Base-by-base conservation (phyloP, 1,139 yeast species). In the Yamadazyma sp. region DNA sequence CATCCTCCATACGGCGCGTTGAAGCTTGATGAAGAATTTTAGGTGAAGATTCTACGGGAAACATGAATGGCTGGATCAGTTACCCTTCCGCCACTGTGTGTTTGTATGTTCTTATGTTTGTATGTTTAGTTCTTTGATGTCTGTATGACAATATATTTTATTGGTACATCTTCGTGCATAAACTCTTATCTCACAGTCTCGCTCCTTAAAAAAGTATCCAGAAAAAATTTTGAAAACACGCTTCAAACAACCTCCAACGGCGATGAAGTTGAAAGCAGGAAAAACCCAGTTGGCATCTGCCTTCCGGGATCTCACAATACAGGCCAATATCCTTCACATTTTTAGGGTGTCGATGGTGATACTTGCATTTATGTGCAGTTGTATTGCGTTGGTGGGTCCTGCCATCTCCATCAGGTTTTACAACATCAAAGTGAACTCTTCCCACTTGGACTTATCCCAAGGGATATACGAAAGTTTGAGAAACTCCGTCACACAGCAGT, bases 391-490 rank as follows among this genome's bases (percentile, higher is more conserved):
- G 26, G 44, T 67, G 0, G 67, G 68, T 2, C 64, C 74, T 0
- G 34, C 52, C n/a, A 36, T 56, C 10, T 44, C 59, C 3, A 47
- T 49, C 5, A 37, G 33, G 0, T 48, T 69, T 10, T 69, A 69
- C 46, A 55, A 75, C 15, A 63, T 73, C 4, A 53, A 69, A 30
- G 57, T 79, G 32, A 69, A 72, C 49, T 76, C 79, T 49, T 65
- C 74, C 5, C 81, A 73, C 49, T 54, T 71, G 4, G 79, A 76
- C 43, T 75, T 79, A 9, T 69, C 80, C 0, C 49, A 59, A 17
- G 85, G 84, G 2, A 55, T 79, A 17, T 78, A 76, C 51, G 60
- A 69, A 30, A 67, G 77, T 3, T 58, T 79, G 33, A 56, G 76
- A 29, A 51, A 52, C 22, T 61, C 73, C 7, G 76, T 67, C 17